Evolutionary conservation across 2,329 filamentous ascomycete species (phyloP).

Genomic region (Exophiala alcalophila): DNA sequence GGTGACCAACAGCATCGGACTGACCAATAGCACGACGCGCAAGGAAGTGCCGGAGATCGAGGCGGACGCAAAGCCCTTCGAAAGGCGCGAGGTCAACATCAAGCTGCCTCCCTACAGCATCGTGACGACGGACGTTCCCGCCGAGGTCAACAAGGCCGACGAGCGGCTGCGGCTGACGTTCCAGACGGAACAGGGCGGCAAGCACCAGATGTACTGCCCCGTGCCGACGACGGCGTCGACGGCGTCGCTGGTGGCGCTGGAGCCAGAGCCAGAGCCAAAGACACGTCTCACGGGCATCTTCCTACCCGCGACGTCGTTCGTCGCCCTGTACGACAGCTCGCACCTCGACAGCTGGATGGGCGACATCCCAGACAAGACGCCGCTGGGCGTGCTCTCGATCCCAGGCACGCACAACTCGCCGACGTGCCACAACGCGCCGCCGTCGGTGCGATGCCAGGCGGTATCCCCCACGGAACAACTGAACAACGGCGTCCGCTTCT

Average conservation of each 20-base stretch:
- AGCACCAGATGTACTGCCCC: slow-evolving; percentile 71
- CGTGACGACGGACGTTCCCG: slow-evolving; percentile 59
- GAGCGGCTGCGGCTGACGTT: slow-evolving; percentile 75
- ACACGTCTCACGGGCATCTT: slow-evolving; percentile 65
- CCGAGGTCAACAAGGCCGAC: slow-evolving; percentile 54
- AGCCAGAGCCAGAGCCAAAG: slow-evolving; percentile 51
- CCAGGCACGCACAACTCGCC: slow-evolving; percentile 96
- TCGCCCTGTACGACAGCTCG: slow-evolving; percentile 67
- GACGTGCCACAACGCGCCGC: slow-evolving; percentile 77
- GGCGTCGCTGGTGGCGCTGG: slow-evolving; percentile 57
- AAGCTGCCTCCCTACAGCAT: slow-evolving; percentile 66
- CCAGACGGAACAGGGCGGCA: slow-evolving; percentile 57
- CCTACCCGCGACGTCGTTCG: slow-evolving; percentile 52
- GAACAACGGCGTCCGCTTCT: slow-evolving; percentile 85
- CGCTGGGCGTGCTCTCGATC: slow-evolving; percentile 78
- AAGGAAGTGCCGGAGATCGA: slow-evolving; percentile 46
- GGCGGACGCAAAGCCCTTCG: slow-evolving; percentile 59
- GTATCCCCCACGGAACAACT: slow-evolving; percentile 75
- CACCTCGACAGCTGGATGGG: slow-evolving; percentile 77
- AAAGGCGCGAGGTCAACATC: slow-evolving; percentile 61
- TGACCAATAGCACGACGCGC: slow-evolving; percentile 43
- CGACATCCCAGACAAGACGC: slow-evolving; percentile 65
- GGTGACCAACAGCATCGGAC: slow-evolving; percentile 49
- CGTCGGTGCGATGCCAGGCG: slow-evolving; percentile 89
- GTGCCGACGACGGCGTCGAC: slow-evolving; percentile 57